phyloP scores from a whole-genome alignment of 2,329 filamentous ascomycete genomes.

The Fusarium brevicatenulatum region DNA sequence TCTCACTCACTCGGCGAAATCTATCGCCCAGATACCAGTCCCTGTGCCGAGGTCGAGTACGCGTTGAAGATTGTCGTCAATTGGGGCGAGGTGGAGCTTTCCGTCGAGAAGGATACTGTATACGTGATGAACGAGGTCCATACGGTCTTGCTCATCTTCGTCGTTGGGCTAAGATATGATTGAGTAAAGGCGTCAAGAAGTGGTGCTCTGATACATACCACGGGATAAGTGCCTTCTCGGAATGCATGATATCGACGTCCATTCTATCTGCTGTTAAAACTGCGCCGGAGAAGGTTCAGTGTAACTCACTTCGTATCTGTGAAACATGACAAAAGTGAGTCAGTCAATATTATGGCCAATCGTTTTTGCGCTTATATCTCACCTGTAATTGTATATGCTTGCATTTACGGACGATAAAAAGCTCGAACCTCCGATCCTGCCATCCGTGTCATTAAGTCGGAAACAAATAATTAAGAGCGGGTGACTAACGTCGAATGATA shows the following conservation, averaged over 20 bases:
- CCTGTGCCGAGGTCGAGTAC: conserved; percentile 33
- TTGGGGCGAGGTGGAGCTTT: conserved; percentile 22
- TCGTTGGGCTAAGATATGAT: conserved; percentile 17
- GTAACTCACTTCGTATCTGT: conserved; percentile 19
- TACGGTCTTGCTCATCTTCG: conserved; percentile 21
- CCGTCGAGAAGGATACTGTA: conserved; percentile 22
- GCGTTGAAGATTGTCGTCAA: neutral
- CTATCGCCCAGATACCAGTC: conserved; percentile 28
- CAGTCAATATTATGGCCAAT: fast-evolving
- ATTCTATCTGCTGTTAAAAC: neutral
- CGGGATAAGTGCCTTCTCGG: conserved; percentile 19
- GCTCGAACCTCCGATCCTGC: neutral
- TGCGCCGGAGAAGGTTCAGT: neutral
- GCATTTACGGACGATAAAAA: conserved; percentile 27
- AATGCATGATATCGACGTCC: conserved; percentile 32
- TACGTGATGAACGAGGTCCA: conserved; percentile 32
- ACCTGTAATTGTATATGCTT: conserved; percentile 26
- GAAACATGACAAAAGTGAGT: neutral
- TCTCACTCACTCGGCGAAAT: conserved; percentile 25
- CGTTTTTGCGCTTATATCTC: fast-evolving
- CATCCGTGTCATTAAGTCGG: neutral
- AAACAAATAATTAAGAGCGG: fast-evolving
- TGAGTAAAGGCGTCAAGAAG: neutral
- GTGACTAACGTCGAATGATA: neutral
- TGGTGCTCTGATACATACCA: neutral